A percentile compares a stretch with the other conserved stretches of the same genome.
These are phyloP conservation scores for Neospermospora avenae DNA, from an alignment of 2,329 filamentous ascomycete species.

Conservation along the genomic window DNA sequence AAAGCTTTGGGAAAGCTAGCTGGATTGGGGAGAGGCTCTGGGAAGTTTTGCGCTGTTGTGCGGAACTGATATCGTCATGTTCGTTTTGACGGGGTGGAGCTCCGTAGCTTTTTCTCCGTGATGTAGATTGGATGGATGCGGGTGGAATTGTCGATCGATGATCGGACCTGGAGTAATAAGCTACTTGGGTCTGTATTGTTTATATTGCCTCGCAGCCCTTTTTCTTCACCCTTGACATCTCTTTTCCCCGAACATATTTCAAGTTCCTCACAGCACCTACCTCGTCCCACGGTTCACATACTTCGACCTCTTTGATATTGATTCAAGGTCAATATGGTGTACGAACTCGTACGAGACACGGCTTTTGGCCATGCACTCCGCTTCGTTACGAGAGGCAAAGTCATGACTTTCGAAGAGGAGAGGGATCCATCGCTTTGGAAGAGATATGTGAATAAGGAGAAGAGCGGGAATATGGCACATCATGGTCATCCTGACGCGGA, in stretches of 20 bases:
- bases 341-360: slow-evolving; percentile 43
- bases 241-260: background rate
- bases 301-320: background rate
- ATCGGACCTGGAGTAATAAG: background rate
- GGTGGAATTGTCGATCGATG: background rate
- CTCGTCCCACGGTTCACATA: background rate
- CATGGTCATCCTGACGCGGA: slow-evolving; percentile 40
- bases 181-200: background rate
- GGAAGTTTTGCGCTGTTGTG: background rate
- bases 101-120: background rate
- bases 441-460: slow-evolving; percentile 46
- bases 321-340: slow-evolving; percentile 28
- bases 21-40: background rate
- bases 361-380: slow-evolving; percentile 40
- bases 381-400: slow-evolving; percentile 37
- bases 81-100: background rate
- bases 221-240: background rate
- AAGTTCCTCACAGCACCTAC: background rate
- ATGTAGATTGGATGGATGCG: background rate
- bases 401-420: slow-evolving; percentile 46
- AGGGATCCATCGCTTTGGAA: slow-evolving; percentile 46
- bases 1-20: background rate
- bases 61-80: background rate
- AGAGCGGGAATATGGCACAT: slow-evolving; percentile 46
- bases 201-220: background rate